Evolutionary conservation across 257 asterid species (phyloP).

Genomic region (Forsythia suspensa): DNA sequence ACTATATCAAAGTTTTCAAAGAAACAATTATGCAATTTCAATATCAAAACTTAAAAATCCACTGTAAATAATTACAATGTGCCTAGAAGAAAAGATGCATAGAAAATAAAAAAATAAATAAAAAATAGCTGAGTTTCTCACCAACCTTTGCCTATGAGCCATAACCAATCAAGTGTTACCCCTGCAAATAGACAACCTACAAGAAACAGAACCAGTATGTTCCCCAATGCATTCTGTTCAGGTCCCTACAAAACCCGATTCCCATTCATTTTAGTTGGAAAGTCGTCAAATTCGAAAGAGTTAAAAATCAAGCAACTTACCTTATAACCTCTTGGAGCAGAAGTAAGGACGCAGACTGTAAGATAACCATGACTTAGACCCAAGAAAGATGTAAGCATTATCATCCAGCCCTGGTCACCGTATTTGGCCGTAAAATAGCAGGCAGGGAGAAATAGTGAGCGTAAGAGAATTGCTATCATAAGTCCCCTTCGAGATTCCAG

Average conservation of each 20-base stretch:
- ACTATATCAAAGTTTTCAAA: too few species aligned
- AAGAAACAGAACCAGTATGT: slow-evolving; percentile 37
- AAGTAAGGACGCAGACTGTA: slow-evolving; percentile 46
- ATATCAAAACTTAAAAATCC: too few species aligned
- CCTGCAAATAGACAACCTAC: slow-evolving; percentile 47
- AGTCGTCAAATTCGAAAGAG: background rate
- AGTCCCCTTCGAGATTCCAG: slow-evolving; percentile 38
- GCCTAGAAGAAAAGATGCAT: too few species aligned
- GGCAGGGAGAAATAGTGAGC: slow-evolving; percentile 35
- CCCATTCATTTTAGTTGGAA: background rate
- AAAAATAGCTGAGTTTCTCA: background rate
- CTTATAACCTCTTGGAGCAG: slow-evolving; percentile 52
- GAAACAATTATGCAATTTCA: too few species aligned
- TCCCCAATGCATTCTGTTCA: slow-evolving; percentile 44
- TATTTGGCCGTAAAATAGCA: slow-evolving; percentile 47
- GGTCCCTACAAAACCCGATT: slow-evolving; percentile 32
- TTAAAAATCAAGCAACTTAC: slow-evolving; percentile 13
- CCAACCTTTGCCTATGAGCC: slow-evolving; percentile 56
- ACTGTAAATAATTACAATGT: too few species aligned
- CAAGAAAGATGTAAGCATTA: slow-evolving; percentile 35
- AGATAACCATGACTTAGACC: slow-evolving; percentile 47
- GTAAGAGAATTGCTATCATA: slow-evolving; percentile 20
- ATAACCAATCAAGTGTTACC: slow-evolving; percentile 43
- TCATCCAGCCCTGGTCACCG: slow-evolving; percentile 57
- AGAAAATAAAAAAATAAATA: too few species aligned